These are phyloP conservation scores for Paraphaeosphaeria minitans DNA, from an alignment of 2,329 filamentous ascomycete species.

Conservation along the genomic window DNA sequence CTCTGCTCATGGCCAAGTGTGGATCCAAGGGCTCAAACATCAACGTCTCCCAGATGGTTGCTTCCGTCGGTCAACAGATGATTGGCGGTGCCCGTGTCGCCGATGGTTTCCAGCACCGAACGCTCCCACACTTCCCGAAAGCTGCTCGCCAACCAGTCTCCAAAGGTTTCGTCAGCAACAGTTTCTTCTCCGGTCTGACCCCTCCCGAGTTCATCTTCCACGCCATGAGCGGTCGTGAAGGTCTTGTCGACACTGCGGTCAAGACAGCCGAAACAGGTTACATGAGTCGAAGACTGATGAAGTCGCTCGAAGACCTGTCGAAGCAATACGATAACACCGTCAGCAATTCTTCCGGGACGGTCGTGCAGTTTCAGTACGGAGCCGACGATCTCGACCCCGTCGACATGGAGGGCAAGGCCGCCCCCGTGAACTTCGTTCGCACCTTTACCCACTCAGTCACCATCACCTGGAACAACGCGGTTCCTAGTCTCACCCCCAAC, in stretches of 20 bases:
- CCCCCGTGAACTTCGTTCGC: constrained; percentile 88
- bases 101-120: constrained; percentile 95
- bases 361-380: constrained; percentile 97
- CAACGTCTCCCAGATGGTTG: constrained; percentile 99
- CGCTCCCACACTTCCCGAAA: constrained; percentile 92
- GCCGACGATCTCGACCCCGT: constrained; percentile 95
- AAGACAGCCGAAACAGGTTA: constrained; percentile 99
- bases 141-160: constrained; percentile 89
- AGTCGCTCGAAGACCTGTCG: constrained; percentile 92
- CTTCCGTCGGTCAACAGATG: constrained; percentile 96
- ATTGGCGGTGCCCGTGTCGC: constrained; percentile 91
- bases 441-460: constrained; percentile 83
- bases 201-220: constrained; percentile 97
- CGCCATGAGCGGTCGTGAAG: constrained; percentile 97
- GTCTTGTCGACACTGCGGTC: constrained; percentile 96
- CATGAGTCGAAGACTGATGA: constrained; percentile 98
- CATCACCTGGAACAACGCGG: constrained; percentile 78
- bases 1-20: constrained; percentile 94
- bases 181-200: constrained; percentile 90
- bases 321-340: constrained; percentile 95
- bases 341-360: constrained; percentile 81
- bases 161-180: constrained; percentile 96
- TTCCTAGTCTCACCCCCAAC: constrained; percentile 72
- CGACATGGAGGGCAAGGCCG: constrained; percentile 94
- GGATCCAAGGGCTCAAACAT: constrained; percentile 97